Evolutionary conservation across 2,329 filamentous ascomycete species (phyloP), one percentile per base, ranked within the genome.

Genomic region (Alternaria atra): DNA sequence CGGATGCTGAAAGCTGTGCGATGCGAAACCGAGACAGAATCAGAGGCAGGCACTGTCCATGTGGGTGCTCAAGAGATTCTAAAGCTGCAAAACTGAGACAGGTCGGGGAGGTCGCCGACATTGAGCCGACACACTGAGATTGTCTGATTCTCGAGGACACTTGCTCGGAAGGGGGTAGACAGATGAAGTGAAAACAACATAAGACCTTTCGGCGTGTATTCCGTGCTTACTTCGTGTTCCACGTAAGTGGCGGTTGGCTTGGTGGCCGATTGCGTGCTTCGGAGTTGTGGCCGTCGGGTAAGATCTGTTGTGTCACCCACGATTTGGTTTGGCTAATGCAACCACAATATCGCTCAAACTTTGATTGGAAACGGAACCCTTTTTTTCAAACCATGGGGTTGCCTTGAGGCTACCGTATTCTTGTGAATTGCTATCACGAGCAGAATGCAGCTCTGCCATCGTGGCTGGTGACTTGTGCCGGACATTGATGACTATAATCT

Each of bases 231-330:
- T 52, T 47, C 39, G 43, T 23, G 34, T 48, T 42, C 17, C 53
- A 50, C 55, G 30, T 58, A 48, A 27, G 30, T 53, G 47, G 53
- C 47, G 44, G 52, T 37, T 20, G 12, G n/a, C 44, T 35, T 48
- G 27, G 20, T 35, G 35, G 15, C 10, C 32, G 52, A 17, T 46
- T 64, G 59, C 46, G 50, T 63, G 39, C 17, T 50, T 52, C 67
- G 71, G 69, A 73, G 65, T 65, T 68, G 32, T 51, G 51, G 34
- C 70, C 71, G 67, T 64, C 44, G 62, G 62, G 55, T 42, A 56
- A 55, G 60, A 55, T 52, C 32, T 29, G 6, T 12, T 34, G 32
- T 29, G 40, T 58, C 35, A 42, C 44, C 37, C 20, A 29, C 30
- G 40, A 57, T 50, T 54, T 60, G 58, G 34, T 44, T 56, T 56